Evolutionary conservation across 2,329 filamentous ascomycete genomes (phyloP).

Genomic region (Tolypocladium guangdongense): DNA sequence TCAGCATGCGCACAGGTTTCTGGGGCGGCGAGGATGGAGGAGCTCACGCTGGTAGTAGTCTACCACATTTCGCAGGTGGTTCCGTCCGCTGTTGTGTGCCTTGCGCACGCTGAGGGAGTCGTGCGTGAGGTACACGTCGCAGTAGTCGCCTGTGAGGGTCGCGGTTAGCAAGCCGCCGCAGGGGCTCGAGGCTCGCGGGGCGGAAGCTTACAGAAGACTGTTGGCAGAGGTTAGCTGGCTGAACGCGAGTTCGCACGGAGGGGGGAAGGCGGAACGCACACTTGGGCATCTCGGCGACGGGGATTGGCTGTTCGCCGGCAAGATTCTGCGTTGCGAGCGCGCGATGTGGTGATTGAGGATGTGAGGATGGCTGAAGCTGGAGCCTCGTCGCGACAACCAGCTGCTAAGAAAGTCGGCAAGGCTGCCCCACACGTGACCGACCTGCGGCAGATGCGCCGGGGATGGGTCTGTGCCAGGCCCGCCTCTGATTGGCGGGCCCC

Average conservation of each 20-base stretch:
- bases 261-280: conserved; percentile 46
- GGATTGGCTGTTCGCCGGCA: not conserved
- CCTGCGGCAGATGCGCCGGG: not conserved
- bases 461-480: not conserved
- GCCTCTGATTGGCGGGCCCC: not conserved
- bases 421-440: not conserved
- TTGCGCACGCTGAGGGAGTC: conserved; percentile 99
- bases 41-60: conserved; percentile 89
- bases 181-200: not conserved
- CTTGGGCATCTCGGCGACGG: conserved; percentile 61
- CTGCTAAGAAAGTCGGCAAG: not conserved
- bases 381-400: not conserved
- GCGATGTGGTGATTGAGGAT: not conserved
- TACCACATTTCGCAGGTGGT: conserved; percentile 93
- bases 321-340: not conserved
- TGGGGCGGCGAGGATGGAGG: not conserved
- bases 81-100: conserved; percentile 92
- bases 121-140: conserved; percentile 99
- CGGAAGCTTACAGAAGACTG: conserved; percentile 11
- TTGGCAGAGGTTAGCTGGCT: not conserved
- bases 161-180: conserved; percentile 16
- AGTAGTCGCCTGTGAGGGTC: conserved; percentile 63
- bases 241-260: conserved; percentile 17
- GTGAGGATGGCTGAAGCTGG: not conserved
- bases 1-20: not conserved